Percentiles rank a stretch among this genome's conserved stretches.
Conservation (phyloP, 1,284 basidiomycete genomes). For the Sanghuangporus weigelae region DNA sequence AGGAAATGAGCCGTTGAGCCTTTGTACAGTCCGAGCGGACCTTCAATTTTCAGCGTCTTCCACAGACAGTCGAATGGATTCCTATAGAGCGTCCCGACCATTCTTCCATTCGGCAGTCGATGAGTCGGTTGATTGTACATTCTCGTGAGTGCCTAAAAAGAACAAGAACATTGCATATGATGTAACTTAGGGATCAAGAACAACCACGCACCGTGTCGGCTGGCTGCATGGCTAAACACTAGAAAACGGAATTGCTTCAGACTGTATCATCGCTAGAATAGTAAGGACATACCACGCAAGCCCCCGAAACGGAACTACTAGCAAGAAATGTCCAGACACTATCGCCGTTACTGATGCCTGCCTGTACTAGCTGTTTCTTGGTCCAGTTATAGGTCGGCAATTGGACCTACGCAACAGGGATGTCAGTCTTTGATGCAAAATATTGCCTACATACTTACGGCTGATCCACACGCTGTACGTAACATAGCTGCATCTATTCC, state of each 20-base stretch:
- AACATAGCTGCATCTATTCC: slow-evolving; percentile 94
- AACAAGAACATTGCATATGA: background rate
- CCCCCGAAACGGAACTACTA: slow-evolving; percentile 85
- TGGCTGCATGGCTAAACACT: slow-evolving; percentile 87
- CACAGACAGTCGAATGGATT: slow-evolving; percentile 95
- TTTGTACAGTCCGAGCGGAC: slow-evolving; percentile 90
- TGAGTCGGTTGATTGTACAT: slow-evolving; percentile 95
- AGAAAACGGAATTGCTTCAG: slow-evolving; percentile 13
- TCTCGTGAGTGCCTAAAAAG: slow-evolving; percentile 73
- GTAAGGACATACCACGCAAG: slow-evolving; percentile 72
- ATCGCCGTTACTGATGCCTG: slow-evolving; percentile 62
- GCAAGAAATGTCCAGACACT: slow-evolving; percentile 86
- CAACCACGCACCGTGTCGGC: slow-evolving; percentile 66
- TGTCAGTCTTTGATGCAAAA: background rate
- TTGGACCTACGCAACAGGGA: slow-evolving; percentile 60
- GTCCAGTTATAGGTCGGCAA: slow-evolving; percentile 94
- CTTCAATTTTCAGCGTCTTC: slow-evolving; percentile 92
- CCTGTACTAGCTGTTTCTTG: slow-evolving; percentile 68
- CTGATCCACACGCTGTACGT: slow-evolving; percentile 91
- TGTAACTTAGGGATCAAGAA: slow-evolving; percentile 20
- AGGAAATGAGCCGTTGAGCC: slow-evolving; percentile 79
- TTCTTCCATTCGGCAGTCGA: slow-evolving; percentile 65
- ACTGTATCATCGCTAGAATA: slow-evolving; percentile 2
- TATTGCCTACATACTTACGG: slow-evolving; percentile 38
- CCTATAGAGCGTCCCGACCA: slow-evolving; percentile 77